Base-by-base conservation (phyloP, 495 filamentous ascomycete genomes). In the Beverwykella pulmonaria region DNA sequence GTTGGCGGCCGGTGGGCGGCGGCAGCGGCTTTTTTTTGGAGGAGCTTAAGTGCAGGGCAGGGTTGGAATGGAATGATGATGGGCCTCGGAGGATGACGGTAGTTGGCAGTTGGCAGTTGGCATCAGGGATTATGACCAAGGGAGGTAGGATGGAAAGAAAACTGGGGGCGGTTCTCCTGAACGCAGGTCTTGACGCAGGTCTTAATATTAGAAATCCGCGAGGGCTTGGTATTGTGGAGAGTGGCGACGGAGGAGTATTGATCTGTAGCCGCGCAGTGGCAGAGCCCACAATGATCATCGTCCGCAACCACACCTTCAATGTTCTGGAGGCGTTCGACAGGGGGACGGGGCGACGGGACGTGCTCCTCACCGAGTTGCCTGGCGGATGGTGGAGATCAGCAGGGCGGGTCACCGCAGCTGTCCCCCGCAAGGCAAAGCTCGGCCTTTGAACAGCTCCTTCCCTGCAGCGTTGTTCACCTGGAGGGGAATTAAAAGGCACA, bases 41-140 rank as follows among this genome's bases (percentile, higher is more conserved):
- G 56, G 39, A 70, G 61, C 61, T 65, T 70, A 8, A 46, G 44
- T 64, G 47, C 65, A 62, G 26, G 39, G 32, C 53, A 17, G 55
- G 49, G n/a, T 26, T 46, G 32, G 61, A 44, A 23, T 49, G 50
- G 53, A 50, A 69, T 50, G 60, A 63, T 30, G 29, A 59, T 69
- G 60, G 29, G 41, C 48, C 1, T 25, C 17, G 15, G 48, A 39
- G 10, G 60, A 25, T 47, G 53, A 9, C 12, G 22, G 22, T 25
- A 25, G 20, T 44, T 44, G 20, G 48, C 14, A 47, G 36, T 32
- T 32, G 26, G 20, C 17, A 52, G 36, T 22, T 23, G 17, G 34
- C n/a, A 22, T 14, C 25, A 23, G 22, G 48, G 48, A 52, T 29
- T 32, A 15, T 10, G 6, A 32, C 20, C 47, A 56, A 53, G 63